Base-by-base conservation (phyloP, 495 filamentous ascomycete species). In the Astrocystis sublimbata region DNA sequence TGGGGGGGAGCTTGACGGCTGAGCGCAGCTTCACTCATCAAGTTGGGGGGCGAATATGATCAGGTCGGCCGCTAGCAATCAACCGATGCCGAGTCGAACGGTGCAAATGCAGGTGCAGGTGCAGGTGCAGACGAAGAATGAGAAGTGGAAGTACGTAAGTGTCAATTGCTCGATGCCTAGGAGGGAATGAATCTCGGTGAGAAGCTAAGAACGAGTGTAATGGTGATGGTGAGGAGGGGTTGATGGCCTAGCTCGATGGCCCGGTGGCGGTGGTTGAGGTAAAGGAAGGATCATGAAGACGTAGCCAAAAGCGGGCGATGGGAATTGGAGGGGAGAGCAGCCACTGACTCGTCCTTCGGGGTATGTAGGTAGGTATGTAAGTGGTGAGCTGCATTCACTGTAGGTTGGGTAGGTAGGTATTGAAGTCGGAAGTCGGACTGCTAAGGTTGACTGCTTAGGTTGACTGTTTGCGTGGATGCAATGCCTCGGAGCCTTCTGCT, bases 281-380 rank as follows among this genome's bases (percentile, higher is more conserved):
- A 28, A 45, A 53, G 57, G 24, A 53, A 4, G 60, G 35, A 61
- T 61, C 50, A 62, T 62, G 40, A 56, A 62, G 60, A 62, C 60
- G 60, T 62, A 62, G 50, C 38, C 21, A 6, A n/a, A 47, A 36
- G 15, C 33, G 23, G 46, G 24, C 47, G 19, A 36, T 43, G 33
- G 24, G 43, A n/a, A n/a, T n/a, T n/a, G n/a, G n/a, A n/a, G n/a
- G n/a, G n/a, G n/a, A n/a, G 17, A 50, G 41, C 56, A 43, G 56
- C 41, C 42, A 53, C 47, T 61, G 58, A 53, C 35, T 52, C 36
- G 46, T 49, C 23, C 31, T 26, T 60, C 31, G 15, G 57, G 57
- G 21, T 23, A 33, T 41, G 43, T 26, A 13, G 36, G n/a, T 30
- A n/a, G n/a, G n/a, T n/a, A n/a, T n/a, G n/a, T n/a, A n/a, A 12